Conservation (phyloP, 2,329 filamentous ascomycete genomes). For the Cadophora malorum region DNA sequence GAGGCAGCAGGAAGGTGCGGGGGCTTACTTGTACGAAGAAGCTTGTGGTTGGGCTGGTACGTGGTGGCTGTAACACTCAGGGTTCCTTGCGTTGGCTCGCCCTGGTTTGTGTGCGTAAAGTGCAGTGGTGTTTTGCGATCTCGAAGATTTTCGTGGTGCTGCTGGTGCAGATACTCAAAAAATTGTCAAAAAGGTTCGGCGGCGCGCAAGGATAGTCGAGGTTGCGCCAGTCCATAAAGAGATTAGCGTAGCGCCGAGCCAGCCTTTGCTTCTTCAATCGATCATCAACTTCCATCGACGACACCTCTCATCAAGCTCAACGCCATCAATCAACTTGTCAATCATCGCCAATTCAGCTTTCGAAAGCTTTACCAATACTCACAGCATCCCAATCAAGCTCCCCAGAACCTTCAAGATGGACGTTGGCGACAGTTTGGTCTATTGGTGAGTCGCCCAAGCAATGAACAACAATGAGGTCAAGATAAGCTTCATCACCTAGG, state of each 20-base stretch:
- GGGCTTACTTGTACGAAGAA: slow-evolving; percentile 21
- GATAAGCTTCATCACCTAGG: slow-evolving; percentile 33
- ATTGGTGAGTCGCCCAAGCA: slow-evolving; percentile 68
- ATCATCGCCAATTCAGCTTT: slow-evolving; percentile 37
- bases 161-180: slow-evolving; percentile 11
- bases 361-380: slow-evolving; percentile 33
- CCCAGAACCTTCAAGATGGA: slow-evolving; percentile 69
- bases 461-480: slow-evolving; percentile 37
- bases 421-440: slow-evolving; percentile 55
- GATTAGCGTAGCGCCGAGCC: slow-evolving; percentile 11
- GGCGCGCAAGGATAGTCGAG: not conserved
- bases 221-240: slow-evolving; percentile 6
- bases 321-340: slow-evolving; percentile 39
- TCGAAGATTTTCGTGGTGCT: slow-evolving; percentile 20
- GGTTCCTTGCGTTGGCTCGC: slow-evolving; percentile 69
- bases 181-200: slow-evolving; percentile 22
- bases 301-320: slow-evolving; percentile 37
- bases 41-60: slow-evolving; percentile 15
- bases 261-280: slow-evolving; percentile 20
- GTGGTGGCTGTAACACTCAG: slow-evolving; percentile 46
- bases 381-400: slow-evolving; percentile 31
- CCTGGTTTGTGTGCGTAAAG: slow-evolving; percentile 48
- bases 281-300: slow-evolving; percentile 35
- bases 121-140: slow-evolving; percentile 9
- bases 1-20: not conserved